Evolutionary conservation across 768 basidiomycete genomes (phyloP), one percentile per base, ranked within the genome.

Genomic region (Phaeotremella skinneri): DNA sequence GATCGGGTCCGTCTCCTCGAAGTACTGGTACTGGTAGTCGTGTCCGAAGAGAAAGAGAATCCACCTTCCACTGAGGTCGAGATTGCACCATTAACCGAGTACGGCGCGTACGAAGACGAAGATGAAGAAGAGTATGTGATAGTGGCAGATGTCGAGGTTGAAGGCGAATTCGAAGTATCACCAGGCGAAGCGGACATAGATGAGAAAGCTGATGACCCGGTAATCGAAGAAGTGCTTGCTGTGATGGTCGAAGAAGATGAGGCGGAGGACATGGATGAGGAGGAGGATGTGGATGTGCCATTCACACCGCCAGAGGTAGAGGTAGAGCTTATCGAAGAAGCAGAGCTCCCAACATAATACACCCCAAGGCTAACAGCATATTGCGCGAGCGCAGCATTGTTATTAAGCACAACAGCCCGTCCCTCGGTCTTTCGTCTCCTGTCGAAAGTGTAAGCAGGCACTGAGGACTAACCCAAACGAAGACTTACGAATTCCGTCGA

Each of bases 1-100:
- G 55, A 49, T 62, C 58, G 56, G 57, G 41, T 30, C 49, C 26
- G 43, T 41, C 21, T 62, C 61, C 25, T 48, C 34, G 61, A 48
- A 62, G 48, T 56, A 62, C 27, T 50, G n/a, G n/a, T 49, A 29
- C 41, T 29, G n/a, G 56, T 26, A 13, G 56, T 25, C 6, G 45
- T 53, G 27, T 55, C 32, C 9, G 52, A 42, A 14, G 61, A 25
- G 27, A 59, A 9, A 20, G 62, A 34, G 39, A 49, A 23, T 16
- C 55, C 13, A 23, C 21, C 23, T 17, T 37, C 14, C n/a, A 55
- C 21, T 23, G 52, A 14, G 37, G 27, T n/a, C n/a, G n/a, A 48
- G 4, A 32, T 37, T 21, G 17, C 37, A 20, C 34, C 45, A 25
- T 16, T 20, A 5, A 32, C 30, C 4, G 56, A 9, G 11, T 4